Percentiles rank a stretch among this genome's conserved stretches.
Evolutionary conservation across 768 basidiomycete genomes (phyloP).

Genomic region (Lyophyllum shimeji): DNA sequence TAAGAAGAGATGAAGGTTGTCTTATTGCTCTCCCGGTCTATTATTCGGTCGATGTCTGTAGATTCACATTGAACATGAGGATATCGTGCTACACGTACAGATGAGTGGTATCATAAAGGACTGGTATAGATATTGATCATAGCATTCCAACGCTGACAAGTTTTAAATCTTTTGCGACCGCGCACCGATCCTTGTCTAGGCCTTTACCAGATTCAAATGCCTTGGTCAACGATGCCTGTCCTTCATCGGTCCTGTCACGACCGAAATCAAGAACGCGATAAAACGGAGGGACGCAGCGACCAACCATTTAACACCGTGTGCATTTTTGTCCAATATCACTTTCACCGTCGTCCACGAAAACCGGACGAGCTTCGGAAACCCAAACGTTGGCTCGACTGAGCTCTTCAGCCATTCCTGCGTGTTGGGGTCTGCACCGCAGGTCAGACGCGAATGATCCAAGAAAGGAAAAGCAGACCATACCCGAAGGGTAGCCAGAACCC

Average conservation of each 20-base stretch:
- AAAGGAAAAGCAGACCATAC: constrained; percentile 31
- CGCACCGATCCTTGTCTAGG: constrained; percentile 72
- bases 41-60: neutral
- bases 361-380: constrained; percentile 85
- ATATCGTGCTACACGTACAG: constrained; percentile 1
- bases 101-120: neutral
- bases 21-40: neutral
- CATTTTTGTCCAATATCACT: constrained; percentile 77
- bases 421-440: constrained; percentile 69
- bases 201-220: constrained; percentile 73
- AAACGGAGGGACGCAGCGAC: constrained; percentile 8
- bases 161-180: constrained; percentile 71
- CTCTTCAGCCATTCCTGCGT: constrained; percentile 84
- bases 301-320: constrained; percentile 80
- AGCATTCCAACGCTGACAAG: constrained; percentile 69
- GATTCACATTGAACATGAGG: constrained; percentile 4
- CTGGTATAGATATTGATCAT: constrained; percentile 30
- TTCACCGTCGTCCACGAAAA: constrained; percentile 98
- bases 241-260: constrained; percentile 74
- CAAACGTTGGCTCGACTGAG: constrained; percentile 85
- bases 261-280: neutral
- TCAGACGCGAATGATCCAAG: neutral
- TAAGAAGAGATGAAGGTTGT: constrained; percentile 46
- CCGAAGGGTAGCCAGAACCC: constrained; percentile 79
- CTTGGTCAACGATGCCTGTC: constrained; percentile 70